Evolutionary conservation across 169 alveolate genomes (phyloP).

Genomic region (Cryptosporidium meleagridis): DNA sequence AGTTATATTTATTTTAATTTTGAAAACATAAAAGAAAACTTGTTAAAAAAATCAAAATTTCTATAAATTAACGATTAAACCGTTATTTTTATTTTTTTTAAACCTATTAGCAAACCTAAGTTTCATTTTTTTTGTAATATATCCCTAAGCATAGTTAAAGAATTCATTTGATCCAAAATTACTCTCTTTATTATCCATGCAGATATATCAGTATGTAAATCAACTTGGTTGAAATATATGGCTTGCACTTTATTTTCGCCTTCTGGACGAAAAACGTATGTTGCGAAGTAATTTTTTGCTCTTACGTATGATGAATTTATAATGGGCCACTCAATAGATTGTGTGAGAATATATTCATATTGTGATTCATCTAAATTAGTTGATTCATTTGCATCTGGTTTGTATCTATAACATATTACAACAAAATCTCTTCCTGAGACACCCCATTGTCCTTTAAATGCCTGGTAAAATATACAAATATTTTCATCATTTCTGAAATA

Average conservation of each 20-base stretch:
- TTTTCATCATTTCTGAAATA: constrained; percentile 54
- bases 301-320: constrained; percentile 65
- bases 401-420: constrained; percentile 64
- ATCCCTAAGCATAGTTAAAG: constrained; percentile 69
- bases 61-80: not conserved
- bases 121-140: constrained; percentile 40
- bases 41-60: not conserved
- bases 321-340: constrained; percentile 64
- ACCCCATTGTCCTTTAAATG: constrained; percentile 76
- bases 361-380: constrained; percentile 32
- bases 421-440: constrained; percentile 75
- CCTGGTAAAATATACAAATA: constrained; percentile 66
- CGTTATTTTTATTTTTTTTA: not conserved
- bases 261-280: constrained; percentile 65
- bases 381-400: constrained; percentile 12
- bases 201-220: constrained; percentile 66
- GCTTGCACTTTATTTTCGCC: constrained; percentile 39
- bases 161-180: constrained; percentile 74
- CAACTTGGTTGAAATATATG: constrained; percentile 62
- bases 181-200: constrained; percentile 72
- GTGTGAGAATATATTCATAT: constrained; percentile 58
- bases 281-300: constrained; percentile 69
- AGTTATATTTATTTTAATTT: not conserved
- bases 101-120: not conserved
- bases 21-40: not conserved